These are phyloP conservation scores for Amoebophrya sp. DNA, from an alignment of 169 alveolate species.

Conservation along the genomic window DNA sequence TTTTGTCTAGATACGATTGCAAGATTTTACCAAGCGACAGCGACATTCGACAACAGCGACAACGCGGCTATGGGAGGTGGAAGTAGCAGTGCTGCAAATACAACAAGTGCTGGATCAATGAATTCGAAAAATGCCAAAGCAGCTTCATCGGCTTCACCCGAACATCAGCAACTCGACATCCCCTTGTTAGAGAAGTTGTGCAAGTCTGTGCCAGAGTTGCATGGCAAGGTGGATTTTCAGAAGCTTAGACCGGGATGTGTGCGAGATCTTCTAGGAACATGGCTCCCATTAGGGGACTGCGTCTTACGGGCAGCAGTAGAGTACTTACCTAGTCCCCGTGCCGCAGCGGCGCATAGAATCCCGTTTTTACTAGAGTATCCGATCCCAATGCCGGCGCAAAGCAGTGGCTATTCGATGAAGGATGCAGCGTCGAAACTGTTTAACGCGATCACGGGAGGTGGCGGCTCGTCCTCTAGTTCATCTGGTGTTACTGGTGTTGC, in stretches of 20 bases:
- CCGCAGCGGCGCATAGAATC: neutral
- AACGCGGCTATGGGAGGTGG: neutral
- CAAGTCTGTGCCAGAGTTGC: neutral
- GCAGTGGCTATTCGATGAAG: no score
- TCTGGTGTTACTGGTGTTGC: no score
- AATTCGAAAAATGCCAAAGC: neutral
- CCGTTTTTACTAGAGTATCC: neutral
- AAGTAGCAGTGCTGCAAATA: neutral
- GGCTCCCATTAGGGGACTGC: conserved; percentile 2
- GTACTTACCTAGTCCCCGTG: neutral
- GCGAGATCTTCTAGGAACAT: neutral
- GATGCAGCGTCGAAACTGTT: no score
- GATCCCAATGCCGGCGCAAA: no score
- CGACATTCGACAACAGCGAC: neutral
- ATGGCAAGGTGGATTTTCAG: neutral
- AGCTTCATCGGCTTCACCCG: neutral
- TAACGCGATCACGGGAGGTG: no score
- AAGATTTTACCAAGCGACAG: neutral
- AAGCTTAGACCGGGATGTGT: neutral
- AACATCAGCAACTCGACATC: no score
- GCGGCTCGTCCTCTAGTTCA: no score
- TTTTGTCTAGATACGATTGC: neutral
- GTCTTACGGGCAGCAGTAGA: neutral
- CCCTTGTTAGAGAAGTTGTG: conserved; percentile 13
- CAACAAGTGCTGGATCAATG: neutral